These are phyloP conservation scores for Penicillium sp. DNA, from an alignment of 2,329 filamentous ascomycete genomes.

Conservation along the genomic window DNA sequence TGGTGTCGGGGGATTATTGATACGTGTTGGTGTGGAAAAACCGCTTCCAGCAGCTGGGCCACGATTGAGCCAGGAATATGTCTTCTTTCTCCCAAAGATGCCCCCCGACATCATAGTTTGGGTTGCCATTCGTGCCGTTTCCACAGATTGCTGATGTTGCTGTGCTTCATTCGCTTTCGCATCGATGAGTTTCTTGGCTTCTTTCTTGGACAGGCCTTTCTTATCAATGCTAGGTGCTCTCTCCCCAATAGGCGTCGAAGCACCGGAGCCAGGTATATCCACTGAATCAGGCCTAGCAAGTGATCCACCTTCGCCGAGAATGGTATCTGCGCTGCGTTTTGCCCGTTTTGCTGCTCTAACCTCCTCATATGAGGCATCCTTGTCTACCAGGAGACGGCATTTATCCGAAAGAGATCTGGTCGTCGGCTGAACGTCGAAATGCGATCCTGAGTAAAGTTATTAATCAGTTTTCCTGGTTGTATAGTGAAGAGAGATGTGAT, in stretches of 20 bases:
- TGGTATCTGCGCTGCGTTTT: constrained; percentile 62
- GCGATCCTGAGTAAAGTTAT: constrained; percentile 37
- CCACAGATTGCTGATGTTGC: constrained; percentile 80
- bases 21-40: constrained; percentile 44
- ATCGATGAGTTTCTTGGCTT: constrained; percentile 76
- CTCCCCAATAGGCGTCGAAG: constrained; percentile 53
- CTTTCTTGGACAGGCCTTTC: constrained; percentile 85
- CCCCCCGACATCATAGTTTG: constrained; percentile 62
- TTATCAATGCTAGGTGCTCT: constrained; percentile 63
- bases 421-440: constrained; percentile 45
- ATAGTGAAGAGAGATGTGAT: constrained; percentile 3
- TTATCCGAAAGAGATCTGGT: constrained; percentile 52
- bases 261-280: constrained; percentile 65
- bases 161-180: constrained; percentile 75
- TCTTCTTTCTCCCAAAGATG: constrained; percentile 52
- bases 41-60: constrained; percentile 41
- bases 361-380: constrained; percentile 75
- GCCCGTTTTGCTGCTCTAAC: constrained; percentile 70
- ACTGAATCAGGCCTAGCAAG: constrained; percentile 58
- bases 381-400: constrained; percentile 66
- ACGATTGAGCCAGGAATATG: constrained; percentile 54
- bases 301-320: constrained; percentile 55
- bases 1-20: constrained; percentile 35
- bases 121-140: constrained; percentile 78
- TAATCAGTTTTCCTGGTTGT: constrained; percentile 17